Conservation (phyloP, 2,329 filamentous ascomycete species). For the Trichoderma sp. region DNA sequence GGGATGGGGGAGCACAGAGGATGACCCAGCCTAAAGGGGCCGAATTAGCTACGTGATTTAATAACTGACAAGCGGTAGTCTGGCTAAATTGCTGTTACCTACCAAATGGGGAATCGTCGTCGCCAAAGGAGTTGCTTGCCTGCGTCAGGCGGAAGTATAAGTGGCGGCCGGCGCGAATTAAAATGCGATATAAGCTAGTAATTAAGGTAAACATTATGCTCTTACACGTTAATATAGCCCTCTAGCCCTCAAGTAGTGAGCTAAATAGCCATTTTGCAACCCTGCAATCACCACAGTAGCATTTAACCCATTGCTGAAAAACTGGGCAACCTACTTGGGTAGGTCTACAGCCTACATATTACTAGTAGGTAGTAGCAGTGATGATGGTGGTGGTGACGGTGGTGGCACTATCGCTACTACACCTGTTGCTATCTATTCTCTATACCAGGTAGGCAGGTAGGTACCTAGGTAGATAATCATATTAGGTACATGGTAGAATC, state of each 20-base stretch:
- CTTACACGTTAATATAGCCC: background rate
- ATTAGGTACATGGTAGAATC: background rate
- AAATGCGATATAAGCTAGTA: conserved; percentile 11
- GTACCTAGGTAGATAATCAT: background rate
- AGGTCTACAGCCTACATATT: background rate
- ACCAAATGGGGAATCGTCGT: conserved; percentile 18
- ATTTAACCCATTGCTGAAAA: background rate
- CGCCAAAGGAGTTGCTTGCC: background rate
- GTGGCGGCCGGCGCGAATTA: background rate
- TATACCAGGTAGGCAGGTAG: too few relatives aligned
- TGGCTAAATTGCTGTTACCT: conserved; percentile 4
- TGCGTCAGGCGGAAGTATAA: background rate
- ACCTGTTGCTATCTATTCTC: background rate
- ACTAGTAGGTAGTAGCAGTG: too few relatives aligned
- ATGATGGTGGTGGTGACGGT: too few relatives aligned
- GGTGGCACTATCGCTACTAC: too few relatives aligned
- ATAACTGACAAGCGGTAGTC: conserved; percentile 5
- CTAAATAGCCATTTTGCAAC: background rate
- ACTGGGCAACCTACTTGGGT: background rate
- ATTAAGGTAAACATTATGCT: conserved; percentile 19
- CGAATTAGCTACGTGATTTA: background rate
- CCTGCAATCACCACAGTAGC: background rate
- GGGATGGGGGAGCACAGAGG: background rate
- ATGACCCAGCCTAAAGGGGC: background rate
- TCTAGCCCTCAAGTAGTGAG: background rate